phyloP scores from a whole-genome alignment of 805 yeast species.

The Nakazawaea anatomiae region DNA sequence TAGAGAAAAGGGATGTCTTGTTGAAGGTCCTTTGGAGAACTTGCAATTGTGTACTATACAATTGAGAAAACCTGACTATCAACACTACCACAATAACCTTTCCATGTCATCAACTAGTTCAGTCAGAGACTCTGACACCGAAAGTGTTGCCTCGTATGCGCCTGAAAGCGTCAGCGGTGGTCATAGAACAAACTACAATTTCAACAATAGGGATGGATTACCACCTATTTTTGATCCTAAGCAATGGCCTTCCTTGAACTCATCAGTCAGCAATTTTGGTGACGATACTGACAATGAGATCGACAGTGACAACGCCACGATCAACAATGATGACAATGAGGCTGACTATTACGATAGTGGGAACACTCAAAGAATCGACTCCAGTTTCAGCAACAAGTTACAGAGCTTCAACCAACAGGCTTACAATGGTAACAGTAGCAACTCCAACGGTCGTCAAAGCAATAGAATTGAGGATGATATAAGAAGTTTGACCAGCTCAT shows the following conservation, averaged over 20 bases:
- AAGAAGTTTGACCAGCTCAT: conserved; percentile 30
- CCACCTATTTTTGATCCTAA: conserved; percentile 18
- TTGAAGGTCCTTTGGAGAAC: conserved; percentile 82
- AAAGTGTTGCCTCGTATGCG: conserved; percentile 31
- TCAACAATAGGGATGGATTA: conserved; percentile 6
- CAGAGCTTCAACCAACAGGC: conserved; percentile 12
- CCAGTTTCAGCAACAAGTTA: conserved; percentile 26
- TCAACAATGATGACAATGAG: conserved; percentile 8
- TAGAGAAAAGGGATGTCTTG: conserved; percentile 80
- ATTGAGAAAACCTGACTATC: conserved; percentile 24
- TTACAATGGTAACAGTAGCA: background rate
- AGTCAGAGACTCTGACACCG: conserved; percentile 28
- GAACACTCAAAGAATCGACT: conserved; percentile 11
- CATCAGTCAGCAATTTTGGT: background rate
- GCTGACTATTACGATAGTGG: background rate
- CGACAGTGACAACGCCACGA: conserved; percentile 1
- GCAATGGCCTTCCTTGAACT: conserved; percentile 13
- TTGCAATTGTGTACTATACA: conserved; percentile 68
- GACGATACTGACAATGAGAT: conserved; percentile 1
- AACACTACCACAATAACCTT: conserved; percentile 1
- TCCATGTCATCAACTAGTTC: conserved; percentile 15
- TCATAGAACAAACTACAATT: conserved; percentile 9
- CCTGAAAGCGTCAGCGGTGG: conserved; percentile 21
- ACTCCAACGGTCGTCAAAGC: conserved; percentile 7
- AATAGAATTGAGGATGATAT: conserved; percentile 28